Conservation (phyloP, 2,329 filamentous ascomycete genomes). For the Xylariaceae sp. region DNA sequence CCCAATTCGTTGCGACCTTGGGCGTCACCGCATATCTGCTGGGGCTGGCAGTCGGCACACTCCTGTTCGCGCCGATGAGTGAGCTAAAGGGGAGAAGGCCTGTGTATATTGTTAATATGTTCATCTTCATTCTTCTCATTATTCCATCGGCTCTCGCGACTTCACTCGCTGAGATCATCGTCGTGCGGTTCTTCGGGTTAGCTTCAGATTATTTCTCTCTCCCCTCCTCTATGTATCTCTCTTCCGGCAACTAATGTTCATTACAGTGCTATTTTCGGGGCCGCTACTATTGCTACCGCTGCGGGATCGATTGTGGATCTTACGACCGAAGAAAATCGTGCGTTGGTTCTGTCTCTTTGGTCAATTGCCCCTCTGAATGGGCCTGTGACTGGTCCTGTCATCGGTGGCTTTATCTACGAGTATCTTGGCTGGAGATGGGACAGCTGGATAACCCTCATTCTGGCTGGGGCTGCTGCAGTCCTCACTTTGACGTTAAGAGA, state of each 20-base stretch:
- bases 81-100: conserved; percentile 65
- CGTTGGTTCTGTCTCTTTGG: conserved; percentile 80
- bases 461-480: conserved; percentile 58
- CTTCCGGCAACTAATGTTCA: conserved; percentile 23
- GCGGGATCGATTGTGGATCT: conserved; percentile 83
- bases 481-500: conserved; percentile 62
- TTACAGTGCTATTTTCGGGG: conserved; percentile 60
- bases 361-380: conserved; percentile 79
- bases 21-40: conserved; percentile 76
- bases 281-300: conserved; percentile 78
- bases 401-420: conserved; percentile 77
- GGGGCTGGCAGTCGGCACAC: conserved; percentile 66
- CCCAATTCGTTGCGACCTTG: conserved; percentile 61
- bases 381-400: conserved; percentile 56
- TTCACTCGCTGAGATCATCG: conserved; percentile 64
- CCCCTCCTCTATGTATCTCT: neutral
- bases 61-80: conserved; percentile 70
- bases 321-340: conserved; percentile 73
- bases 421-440: conserved; percentile 85
- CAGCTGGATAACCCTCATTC: conserved; percentile 75
- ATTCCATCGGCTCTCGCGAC: conserved; percentile 68
- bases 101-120: conserved; percentile 66
- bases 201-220: conserved; percentile 12
- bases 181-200: conserved; percentile 68
- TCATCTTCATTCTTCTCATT: conserved; percentile 62